These are phyloP conservation scores for Eucalyptus pauciflora DNA, from an alignment of 345 rosid species.

Conservation along the genomic window DNA sequence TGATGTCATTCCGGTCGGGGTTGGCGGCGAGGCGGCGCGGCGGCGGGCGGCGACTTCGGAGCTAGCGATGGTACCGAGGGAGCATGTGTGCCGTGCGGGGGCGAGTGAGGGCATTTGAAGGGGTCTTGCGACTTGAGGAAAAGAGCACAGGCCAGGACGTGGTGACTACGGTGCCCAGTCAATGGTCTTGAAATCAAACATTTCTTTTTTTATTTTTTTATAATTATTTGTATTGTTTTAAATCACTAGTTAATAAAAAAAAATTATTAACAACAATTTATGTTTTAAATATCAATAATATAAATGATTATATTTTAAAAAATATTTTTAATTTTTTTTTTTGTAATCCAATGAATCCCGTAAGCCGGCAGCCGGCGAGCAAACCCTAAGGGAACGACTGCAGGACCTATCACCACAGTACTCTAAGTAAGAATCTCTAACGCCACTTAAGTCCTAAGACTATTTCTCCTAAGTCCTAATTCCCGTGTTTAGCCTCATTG, in stretches of 20 bases:
- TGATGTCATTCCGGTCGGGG: background rate
- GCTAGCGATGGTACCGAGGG: background rate
- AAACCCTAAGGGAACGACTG: no score
- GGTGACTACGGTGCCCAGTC: background rate
- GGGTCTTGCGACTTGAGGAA: background rate
- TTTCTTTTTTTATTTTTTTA: background rate
- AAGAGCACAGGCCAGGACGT: background rate
- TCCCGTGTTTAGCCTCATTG: no score
- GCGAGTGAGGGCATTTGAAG: background rate
- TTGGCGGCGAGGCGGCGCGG: background rate
- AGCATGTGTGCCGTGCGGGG: background rate
- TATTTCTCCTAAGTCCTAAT: background rate
- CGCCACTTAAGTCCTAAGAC: background rate
- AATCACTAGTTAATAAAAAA: no score
- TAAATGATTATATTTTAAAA: background rate
- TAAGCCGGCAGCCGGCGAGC: no score
- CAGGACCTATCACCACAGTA: no score
- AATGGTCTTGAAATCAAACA: background rate
- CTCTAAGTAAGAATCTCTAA: no score
- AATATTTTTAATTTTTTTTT: no score
- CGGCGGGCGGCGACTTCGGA: background rate
- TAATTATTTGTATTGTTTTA: no score
- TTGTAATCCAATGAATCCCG: no score
- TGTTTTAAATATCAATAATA: background rate
- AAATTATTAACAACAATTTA: no score